Evolutionary conservation across 768 basidiomycete genomes (phyloP), one percentile per base, ranked within the genome.

Genomic region (Leucosporidium scottii): DNA sequence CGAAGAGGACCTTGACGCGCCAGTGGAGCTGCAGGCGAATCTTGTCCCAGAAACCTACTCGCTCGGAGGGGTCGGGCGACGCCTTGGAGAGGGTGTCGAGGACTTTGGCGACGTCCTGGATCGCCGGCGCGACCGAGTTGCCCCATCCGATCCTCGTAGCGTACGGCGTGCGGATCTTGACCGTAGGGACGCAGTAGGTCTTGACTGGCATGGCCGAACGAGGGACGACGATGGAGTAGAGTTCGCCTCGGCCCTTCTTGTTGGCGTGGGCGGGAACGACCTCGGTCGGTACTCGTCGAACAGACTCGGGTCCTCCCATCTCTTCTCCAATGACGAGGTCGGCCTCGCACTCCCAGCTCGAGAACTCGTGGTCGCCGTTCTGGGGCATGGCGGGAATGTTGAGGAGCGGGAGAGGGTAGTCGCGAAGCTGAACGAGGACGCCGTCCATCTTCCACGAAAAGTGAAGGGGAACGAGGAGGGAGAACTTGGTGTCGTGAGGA

Each of bases 201-300:
- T 98, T 98, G 74, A 93, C 88, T 0, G 93, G 89, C 89, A 93
- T 94, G 65, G 91, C 87, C 0, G 92, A 93, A 78, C 93, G 96
- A 2, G 92, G 91, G 1, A 76, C 65, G 53, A 64, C 60, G 53
- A 71, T 65, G 23, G 65, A 66, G 30, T 80, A 80, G 57, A 93
- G 82, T 8, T 83, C 81, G 30, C 62, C 55, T 44, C 54, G 34
- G 2, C 80, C 78, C 10, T 83, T 84, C 9, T 82, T 84, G 34
- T 80, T 79, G 44, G 82, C 76, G 36, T 84, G 85, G 34, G 83
- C 82, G n/a, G 83, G 82, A 59, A 88, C 79, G 68, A 96, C 81
- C 6, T 82, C 80, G 73, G 86, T 89, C 21, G 85, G 77, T 27
- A 91, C 80, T 4, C 66, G 61, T 0, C 75, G 73, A 18, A 75